A percentile compares a stretch with the other conserved stretches of the same genome.
Evolutionary conservation across 164 flowering plant genomes (phyloP).

Genomic region (Aristolochia fimbriata): DNA sequence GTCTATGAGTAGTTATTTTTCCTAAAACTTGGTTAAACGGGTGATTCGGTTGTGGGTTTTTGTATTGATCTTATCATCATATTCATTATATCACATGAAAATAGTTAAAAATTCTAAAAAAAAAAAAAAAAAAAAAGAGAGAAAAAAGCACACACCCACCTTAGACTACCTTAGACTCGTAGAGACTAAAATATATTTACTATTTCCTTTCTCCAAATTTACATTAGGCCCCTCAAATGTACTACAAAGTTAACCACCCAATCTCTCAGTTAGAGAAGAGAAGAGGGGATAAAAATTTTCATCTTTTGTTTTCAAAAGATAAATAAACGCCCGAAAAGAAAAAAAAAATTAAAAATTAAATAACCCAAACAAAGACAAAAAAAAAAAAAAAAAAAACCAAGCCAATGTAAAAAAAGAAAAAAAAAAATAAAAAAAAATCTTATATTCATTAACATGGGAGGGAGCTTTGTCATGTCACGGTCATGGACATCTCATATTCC

Average conservation of each 20-base stretch:
- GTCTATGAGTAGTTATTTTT: too few relatives aligned
- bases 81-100: too few relatives aligned
- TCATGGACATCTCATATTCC: slow-evolving; percentile 72
- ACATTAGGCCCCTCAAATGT: slow-evolving; percentile 13
- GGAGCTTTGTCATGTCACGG: slow-evolving; percentile 2
- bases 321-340: too few relatives aligned
- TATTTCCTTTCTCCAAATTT: slow-evolving; percentile 23
- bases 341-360: too few relatives aligned
- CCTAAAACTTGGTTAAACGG: too few relatives aligned
- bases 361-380: too few relatives aligned
- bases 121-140: neutral
- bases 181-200: slow-evolving; percentile 23
- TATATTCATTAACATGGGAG: slow-evolving; percentile 5
- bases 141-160: neutral
- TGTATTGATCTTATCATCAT: too few relatives aligned
- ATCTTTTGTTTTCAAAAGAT: too few relatives aligned
- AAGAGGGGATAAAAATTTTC: neutral
- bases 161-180: too few relatives aligned
- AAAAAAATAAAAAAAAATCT: slow-evolving; percentile 10
- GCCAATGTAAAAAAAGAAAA: slow-evolving; percentile 4
- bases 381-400: neutral
- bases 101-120: neutral
- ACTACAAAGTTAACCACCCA: slow-evolving; percentile 19
- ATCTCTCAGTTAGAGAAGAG: slow-evolving; percentile 11
- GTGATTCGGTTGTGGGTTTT: too few relatives aligned